Conservation (phyloP, 768 basidiomycete genomes). For the Cubamyces sp. region DNA sequence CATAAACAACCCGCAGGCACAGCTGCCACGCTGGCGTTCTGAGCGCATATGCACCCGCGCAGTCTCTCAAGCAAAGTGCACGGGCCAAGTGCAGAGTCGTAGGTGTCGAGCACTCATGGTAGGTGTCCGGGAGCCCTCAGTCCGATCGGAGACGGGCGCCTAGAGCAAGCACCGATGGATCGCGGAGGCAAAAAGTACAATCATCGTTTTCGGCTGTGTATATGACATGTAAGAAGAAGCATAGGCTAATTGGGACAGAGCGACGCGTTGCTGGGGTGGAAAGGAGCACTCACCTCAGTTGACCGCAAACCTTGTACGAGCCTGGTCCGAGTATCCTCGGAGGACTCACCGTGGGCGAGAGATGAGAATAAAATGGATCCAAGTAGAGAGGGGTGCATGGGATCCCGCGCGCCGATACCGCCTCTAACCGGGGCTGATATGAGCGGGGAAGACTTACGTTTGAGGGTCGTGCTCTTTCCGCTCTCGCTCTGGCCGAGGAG, state of each 20-base stretch:
- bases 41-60: not conserved
- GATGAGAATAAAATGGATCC: not conserved
- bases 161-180: slow-evolving; percentile 15
- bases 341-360: slow-evolving; percentile 3
- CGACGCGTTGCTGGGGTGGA: slow-evolving; percentile 12
- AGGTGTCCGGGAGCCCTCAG: not conserved
- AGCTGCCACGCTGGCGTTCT: not conserved
- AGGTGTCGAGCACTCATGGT: not conserved
- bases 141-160: slow-evolving; percentile 17
- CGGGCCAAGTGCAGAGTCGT: not conserved
- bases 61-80: slow-evolving; percentile 2
- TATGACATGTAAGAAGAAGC: slow-evolving; percentile 17
- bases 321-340: slow-evolving; percentile 18
- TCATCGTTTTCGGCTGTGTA: slow-evolving; percentile 19
- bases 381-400: slow-evolving; percentile 1
- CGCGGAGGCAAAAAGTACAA: slow-evolving; percentile 14
- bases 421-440: not conserved
- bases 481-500: slow-evolving; percentile 89
- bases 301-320: slow-evolving; percentile 20
- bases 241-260: not conserved
- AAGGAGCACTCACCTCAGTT: slow-evolving; percentile 18
- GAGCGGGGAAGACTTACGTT: slow-evolving; percentile 63
- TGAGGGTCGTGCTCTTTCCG: slow-evolving; percentile 86
- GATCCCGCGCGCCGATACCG: slow-evolving; percentile 12
- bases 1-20: slow-evolving; percentile 5